phyloP scores from a whole-genome alignment of 2,329 filamentous ascomycete species.

The Domatiomyces catenatus region DNA sequence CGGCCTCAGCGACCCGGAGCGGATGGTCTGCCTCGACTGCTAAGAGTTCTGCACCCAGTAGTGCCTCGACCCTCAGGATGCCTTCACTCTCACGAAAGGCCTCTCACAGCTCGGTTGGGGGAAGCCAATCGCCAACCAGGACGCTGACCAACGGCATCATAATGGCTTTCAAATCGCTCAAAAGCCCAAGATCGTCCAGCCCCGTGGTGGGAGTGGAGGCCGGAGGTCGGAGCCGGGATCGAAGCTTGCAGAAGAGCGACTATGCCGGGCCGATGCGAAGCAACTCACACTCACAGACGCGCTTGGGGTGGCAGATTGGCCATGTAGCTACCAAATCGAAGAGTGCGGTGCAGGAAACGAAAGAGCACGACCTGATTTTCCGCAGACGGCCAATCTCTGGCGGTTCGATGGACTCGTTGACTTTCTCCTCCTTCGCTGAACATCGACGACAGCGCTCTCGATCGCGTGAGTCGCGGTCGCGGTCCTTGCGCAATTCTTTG shows the following conservation, averaged over 20 bases:
- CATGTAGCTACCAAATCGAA: neutral
- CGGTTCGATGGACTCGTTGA: neutral
- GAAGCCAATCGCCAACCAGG: constrained; percentile 22
- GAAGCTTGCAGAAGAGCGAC: neutral
- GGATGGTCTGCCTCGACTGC: constrained; percentile 15
- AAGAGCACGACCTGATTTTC: neutral
- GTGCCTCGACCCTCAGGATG: constrained; percentile 12
- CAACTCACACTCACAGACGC: neutral
- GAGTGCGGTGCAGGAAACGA: neutral
- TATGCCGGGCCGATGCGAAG: neutral
- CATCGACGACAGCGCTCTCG: constrained; percentile 24
- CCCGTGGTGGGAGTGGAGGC: constrained; percentile 4
- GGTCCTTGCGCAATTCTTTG: constrained; percentile 19
- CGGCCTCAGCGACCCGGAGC: constrained; percentile 1
- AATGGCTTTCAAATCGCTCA: constrained; percentile 24
- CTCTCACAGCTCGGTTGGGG: constrained; percentile 17
- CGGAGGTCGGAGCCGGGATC: constrained; percentile 1
- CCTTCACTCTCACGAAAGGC: constrained; percentile 16
- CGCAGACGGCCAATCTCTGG: neutral
- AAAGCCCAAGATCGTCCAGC: constrained; percentile 9
- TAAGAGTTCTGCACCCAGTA: constrained; percentile 6
- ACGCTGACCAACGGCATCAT: constrained; percentile 23
- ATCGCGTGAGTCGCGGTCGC: constrained; percentile 17
- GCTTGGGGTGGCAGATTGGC: neutral
- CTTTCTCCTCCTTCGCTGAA: constrained; percentile 22